Evolutionary conservation across 202 grass and related monocot genomes (phyloP), one percentile per base, ranked within the genome.

Genomic region (Carex arenaria): DNA sequence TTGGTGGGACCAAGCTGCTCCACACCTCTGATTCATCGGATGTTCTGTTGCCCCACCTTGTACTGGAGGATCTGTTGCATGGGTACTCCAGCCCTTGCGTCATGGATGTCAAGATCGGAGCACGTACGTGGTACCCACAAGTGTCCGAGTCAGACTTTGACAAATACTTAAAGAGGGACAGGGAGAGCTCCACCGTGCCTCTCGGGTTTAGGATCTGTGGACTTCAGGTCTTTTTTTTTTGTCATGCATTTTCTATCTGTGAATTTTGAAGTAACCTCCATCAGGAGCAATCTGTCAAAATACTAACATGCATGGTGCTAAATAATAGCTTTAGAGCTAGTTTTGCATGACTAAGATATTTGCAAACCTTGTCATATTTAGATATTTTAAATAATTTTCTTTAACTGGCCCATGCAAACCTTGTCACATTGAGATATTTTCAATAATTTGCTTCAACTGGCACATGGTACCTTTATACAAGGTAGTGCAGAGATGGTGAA

Each of bases 91-190:
- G 43, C 13, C 95, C 92, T 51, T 94, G 82, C 75, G 71, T 98
- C 28, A 67, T 86, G 47, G 95, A 98, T 84, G 54, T 98, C 89
- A 98, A 95, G 90, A 98, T 98, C 67, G 95, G 95, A 52, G 85
- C 89, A 0, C 84, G 85, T 59, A 93, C 93, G 0, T 98, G 93
- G 93, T 90, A 89, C 18, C 90, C 83, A 1, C 13, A 60, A 45
- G 81, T 68, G 7, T 30, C 87, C 22, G 88, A 95, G 31, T 65
- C 85, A 52, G 92, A 98, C 81, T 51, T 95, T 67, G 5, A 31
- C 36, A 98, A 95, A 80, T 93, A 89, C 90, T 77, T 98, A 34
- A 84, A 67, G 86, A 95, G 88, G 91, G 93, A 95, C 82, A 80
- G 85, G 26, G 86, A 26, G 7, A 59, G 57, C 89, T 90, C 95